These are phyloP conservation scores for Voacanga thouarsii DNA, from an alignment of 257 asterid species.

Conservation along the genomic window DNA sequence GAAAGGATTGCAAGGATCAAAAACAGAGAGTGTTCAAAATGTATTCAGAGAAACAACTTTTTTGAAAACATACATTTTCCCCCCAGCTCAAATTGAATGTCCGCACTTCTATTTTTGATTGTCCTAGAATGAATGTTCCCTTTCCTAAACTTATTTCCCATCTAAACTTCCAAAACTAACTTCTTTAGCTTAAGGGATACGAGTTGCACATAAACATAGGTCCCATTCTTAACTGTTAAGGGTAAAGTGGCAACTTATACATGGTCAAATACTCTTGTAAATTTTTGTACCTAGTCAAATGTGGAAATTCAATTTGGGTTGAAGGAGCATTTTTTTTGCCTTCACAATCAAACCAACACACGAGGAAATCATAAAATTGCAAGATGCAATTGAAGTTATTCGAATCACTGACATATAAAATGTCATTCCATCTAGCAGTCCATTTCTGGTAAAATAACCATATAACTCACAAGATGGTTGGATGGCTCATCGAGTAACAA, in stretches of 20 bases:
- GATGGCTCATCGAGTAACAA: constrained; percentile 96
- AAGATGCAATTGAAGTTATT: background rate
- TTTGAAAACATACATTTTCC: background rate
- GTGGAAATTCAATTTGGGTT: background rate
- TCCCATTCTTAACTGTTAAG: background rate
- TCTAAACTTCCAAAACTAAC: background rate
- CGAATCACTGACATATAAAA: background rate
- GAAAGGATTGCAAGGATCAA: background rate
- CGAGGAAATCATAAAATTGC: background rate
- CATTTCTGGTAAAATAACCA: background rate
- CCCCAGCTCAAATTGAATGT: background rate
- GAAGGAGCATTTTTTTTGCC: background rate
- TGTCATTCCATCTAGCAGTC: background rate
- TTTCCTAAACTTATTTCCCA: background rate
- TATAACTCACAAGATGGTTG: constrained; percentile 85
- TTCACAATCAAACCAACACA: background rate
- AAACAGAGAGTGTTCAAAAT: background rate
- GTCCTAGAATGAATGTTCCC: background rate
- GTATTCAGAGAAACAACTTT: background rate
- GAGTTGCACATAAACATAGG: background rate
- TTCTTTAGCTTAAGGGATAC: background rate
- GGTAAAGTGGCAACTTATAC: background rate
- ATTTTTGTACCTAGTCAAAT: background rate
- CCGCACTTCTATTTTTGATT: no score
- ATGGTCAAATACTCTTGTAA: background rate